Base-by-base conservation (phyloP, 805 yeast species). In the Barnettozyma sp. region DNA sequence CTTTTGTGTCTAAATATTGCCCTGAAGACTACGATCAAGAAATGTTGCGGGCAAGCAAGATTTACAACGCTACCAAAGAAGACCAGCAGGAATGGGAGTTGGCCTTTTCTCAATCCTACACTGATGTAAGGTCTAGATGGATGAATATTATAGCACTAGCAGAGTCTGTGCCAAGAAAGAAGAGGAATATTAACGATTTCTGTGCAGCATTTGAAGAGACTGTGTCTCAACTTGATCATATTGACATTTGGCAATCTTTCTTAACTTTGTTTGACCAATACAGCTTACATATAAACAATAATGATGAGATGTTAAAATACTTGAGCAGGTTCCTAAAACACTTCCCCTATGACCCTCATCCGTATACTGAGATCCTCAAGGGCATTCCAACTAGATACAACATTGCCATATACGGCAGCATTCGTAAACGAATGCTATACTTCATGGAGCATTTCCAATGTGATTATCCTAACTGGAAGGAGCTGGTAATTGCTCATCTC, bases 41-140 rank as follows among this genome's bases (percentile, higher is more conserved):
- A 16, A 63, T 75, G 67, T 35, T 44, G 6, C n/a, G 34, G 1
- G 72, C 70, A 1, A 59, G 58, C 29, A 52, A 50, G 19, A 35
- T 60, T 0, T 59, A 60, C 37, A 43, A 52, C 6, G 36, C 40
- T 11, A 60, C 72, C 0, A 57, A 54, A 33, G 43, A 51, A 10
- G 46, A 61, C 25, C 45, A 52, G 13, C 42, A 40, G 11, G 44
- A 45, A 12, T 52, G 60, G 27, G 78, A 70, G 33, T 8, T 35
- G 40, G 38, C 14, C 51, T 52, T 49, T 73, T 68, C 48, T 36
- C 30, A 29, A 21, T 9, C 14, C 6, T 20, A 22, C 3, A 29
- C 34, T 21, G 19, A 36, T 10, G 31, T 21, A 18, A 35, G 35
- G 14, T 33, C 34, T 2, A 38, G 29, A 9, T 42, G 49, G 48